Base-by-base conservation (phyloP, 2,329 filamentous ascomycete genomes). In the Fusarium aywerte region DNA sequence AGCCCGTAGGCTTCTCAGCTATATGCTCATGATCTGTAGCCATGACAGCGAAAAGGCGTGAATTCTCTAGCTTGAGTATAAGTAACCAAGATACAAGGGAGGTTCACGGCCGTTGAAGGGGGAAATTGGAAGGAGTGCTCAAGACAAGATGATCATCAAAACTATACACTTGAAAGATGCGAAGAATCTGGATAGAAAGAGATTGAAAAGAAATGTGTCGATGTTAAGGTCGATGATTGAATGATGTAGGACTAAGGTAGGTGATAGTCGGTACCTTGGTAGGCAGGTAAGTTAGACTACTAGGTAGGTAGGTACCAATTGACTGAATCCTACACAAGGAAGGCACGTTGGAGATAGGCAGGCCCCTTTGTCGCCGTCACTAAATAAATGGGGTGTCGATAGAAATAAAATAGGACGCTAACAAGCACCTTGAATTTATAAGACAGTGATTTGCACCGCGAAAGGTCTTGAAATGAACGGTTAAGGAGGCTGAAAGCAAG, bases 401-500 rank as follows among this genome's bases (percentile, higher is more conserved):
- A 64, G 25, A 67, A 69, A 64, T 66, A 54, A 57, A 35, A 67
- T 69, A 69, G 58, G 62, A 60, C 62, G 56, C 66, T 63, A 67
- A 25, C 9, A 23, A 27, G 39, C 29, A 58, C 54, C 21, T 20
- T 10, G 32, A 13, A 36, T 36, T 25, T 25, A 16, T 18, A 39
- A 57, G 18, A n/a, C 38, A 12, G 39, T 35, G 29, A 27, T 49
- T 56, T 31, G 35, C 31, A 47, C 33, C n/a, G 39, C 36, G 52
- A 38, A 42, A 31, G 51, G 36, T 32, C 35, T 49, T 66, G 44
- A 44, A 47, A 52, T 33, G 57, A 62, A 50, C 31, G n/a, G 45
- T 68, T 23, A 7, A 51, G 10, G 7, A 27, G 21, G 18, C 51
- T 39, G 16, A 40, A 31, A 20, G 9, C 18, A 36, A 39, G n/a